Evolutionary conservation across 805 yeast species (phyloP).

Genomic region (Ogataea neopini): DNA sequence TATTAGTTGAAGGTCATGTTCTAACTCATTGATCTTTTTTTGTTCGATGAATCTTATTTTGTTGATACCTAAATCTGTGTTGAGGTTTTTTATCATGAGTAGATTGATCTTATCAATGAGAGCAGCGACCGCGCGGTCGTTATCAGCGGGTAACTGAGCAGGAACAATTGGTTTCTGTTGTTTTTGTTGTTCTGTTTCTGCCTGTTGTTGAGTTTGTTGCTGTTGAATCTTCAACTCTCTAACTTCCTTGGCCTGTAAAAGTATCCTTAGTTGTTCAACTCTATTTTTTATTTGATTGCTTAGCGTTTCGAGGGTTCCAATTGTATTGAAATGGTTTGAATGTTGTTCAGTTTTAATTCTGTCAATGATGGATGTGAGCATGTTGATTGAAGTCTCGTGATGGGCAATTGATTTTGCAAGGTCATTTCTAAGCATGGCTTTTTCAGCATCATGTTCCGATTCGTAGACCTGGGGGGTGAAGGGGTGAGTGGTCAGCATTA

Average conservation of each 20-base stretch:
- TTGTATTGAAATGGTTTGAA: slow-evolving; percentile 24
- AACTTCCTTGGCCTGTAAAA: slow-evolving; percentile 18
- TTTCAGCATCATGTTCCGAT: slow-evolving; percentile 54
- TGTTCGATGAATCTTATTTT: slow-evolving; percentile 30
- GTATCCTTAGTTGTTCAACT: slow-evolving; percentile 22
- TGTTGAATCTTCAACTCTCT: slow-evolving; percentile 12
- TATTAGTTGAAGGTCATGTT: slow-evolving; percentile 33
- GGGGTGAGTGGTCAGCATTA: too few relatives aligned
- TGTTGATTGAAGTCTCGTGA: slow-evolving; percentile 40
- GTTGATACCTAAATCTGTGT: slow-evolving; percentile 24
- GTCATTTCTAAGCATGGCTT: slow-evolving; percentile 44
- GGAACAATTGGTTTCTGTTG: background rate
- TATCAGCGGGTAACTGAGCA: background rate
- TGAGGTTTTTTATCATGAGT: slow-evolving; percentile 29
- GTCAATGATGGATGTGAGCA: slow-evolving; percentile 30
- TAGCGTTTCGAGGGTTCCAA: slow-evolving; percentile 24
- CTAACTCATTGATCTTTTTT: slow-evolving; percentile 29
- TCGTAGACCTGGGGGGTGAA: slow-evolving; percentile 43
- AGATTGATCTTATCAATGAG: slow-evolving; percentile 19
- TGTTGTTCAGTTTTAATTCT: slow-evolving; percentile 12
- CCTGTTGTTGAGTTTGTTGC: slow-evolving; percentile 2
- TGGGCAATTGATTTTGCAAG: slow-evolving; percentile 40
- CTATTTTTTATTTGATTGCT: slow-evolving; percentile 27
- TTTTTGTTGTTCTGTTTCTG: slow-evolving; percentile 1
- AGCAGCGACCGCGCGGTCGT: slow-evolving; percentile 2